These are phyloP conservation scores for Crithidia fasciculata DNA, from an alignment of 208 protist genomes.

Conservation along the genomic window DNA sequence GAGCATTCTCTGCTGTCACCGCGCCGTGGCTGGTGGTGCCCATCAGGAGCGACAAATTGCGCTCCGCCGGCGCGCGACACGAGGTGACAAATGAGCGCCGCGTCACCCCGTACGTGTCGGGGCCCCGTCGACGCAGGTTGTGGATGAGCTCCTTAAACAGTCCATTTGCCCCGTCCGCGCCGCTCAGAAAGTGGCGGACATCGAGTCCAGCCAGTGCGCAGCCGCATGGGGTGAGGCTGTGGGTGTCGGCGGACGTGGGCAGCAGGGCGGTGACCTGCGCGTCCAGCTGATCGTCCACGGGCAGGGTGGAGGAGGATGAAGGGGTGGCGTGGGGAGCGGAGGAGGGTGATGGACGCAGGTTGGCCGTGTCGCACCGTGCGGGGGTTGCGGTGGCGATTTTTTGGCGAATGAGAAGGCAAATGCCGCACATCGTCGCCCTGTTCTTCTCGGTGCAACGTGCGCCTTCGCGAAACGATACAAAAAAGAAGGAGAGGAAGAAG, in stretches of 20 bases:
- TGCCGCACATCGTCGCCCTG: conserved; percentile 24
- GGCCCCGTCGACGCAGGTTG: conserved; percentile 58
- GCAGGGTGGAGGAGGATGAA: background rate
- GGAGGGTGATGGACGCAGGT: background rate
- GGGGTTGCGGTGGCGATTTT: conserved; percentile 12
- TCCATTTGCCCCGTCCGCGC: conserved; percentile 8
- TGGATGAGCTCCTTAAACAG: conserved; percentile 42
- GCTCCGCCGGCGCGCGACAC: background rate
- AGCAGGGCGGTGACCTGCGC: background rate
- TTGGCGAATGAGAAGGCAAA: conserved; percentile 34
- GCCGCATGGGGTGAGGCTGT: conserved; percentile 19
- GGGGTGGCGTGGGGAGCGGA: background rate
- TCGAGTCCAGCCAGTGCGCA: conserved; percentile 24
- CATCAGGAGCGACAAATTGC: conserved; percentile 3
- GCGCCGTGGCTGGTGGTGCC: background rate
- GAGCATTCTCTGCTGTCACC: background rate
- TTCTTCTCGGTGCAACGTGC: too few species aligned
- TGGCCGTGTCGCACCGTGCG: background rate
- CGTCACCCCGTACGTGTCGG: conserved; percentile 51
- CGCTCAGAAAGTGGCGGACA: conserved; percentile 20
- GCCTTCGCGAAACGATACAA: background rate
- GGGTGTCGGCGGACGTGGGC: conserved; percentile 6
- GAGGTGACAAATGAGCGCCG: conserved; percentile 35
- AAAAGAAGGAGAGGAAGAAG: conserved; percentile 3
- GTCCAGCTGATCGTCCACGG: conserved; percentile 8